phyloP scores from a whole-genome alignment of 2,329 filamentous ascomycete genomes.

The Metarhizium album region DNA sequence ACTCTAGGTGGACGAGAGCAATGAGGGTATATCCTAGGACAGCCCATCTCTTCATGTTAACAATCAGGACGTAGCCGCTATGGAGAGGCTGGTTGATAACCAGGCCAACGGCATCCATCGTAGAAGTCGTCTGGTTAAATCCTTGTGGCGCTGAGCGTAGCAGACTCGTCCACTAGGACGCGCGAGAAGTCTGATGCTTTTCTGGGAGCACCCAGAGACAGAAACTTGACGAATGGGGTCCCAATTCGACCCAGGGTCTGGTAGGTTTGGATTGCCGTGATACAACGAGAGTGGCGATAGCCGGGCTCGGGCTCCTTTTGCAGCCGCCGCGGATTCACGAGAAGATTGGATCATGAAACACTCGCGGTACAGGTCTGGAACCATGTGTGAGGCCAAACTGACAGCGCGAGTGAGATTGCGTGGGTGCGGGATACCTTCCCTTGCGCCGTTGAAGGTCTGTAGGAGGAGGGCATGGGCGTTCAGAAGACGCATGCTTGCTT shows the following conservation, averaged over 20 bases:
- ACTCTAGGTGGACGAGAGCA: not conserved
- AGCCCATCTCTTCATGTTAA: not conserved
- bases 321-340: not conserved
- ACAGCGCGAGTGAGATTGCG: conserved; percentile 13
- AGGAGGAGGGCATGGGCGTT: not conserved
- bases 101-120: not conserved
- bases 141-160: not conserved
- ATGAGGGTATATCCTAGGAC: not conserved
- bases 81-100: not conserved
- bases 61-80: not conserved
- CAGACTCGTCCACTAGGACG: conserved; percentile 1
- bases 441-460: conserved; percentile 4
- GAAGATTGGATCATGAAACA: not conserved
- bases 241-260: not conserved
- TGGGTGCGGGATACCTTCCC: conserved; percentile 12
- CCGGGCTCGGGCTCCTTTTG: not conserved
- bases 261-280: not conserved
- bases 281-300: not conserved
- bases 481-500: conserved; percentile 5
- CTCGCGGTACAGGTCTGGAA: not conserved
- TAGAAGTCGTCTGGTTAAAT: not conserved
- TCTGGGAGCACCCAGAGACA: not conserved
- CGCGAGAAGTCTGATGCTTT: conserved; percentile 1
- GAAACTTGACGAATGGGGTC: not conserved
- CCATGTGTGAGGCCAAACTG: not conserved